A percentile compares a stretch with the other conserved stretches of the same genome.
Conservation (phyloP, 257 asterid species). For the Handroanthus guayacan region DNA sequence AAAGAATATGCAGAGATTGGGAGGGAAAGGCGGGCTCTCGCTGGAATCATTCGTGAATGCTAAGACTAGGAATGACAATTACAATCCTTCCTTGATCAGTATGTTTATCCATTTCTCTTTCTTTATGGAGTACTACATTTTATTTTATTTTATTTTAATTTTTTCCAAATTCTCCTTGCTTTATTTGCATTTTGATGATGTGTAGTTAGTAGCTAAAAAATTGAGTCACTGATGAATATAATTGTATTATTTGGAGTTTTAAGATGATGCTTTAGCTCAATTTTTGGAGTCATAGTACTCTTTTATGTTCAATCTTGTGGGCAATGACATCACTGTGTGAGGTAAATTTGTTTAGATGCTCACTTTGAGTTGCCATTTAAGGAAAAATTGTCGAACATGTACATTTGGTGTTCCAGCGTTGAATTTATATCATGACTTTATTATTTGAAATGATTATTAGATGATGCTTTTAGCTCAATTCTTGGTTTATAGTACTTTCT, state of each 20-base stretch:
- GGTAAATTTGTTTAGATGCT: background rate
- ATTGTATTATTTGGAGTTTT: background rate
- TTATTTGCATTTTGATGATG: background rate
- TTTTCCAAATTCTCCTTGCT: background rate
- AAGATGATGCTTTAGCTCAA: background rate
- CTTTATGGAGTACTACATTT: background rate
- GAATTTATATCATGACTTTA: background rate
- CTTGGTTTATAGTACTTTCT: too few species aligned
- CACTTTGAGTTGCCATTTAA: background rate
- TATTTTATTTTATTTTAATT: too few species aligned
- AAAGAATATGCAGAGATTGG: constrained; percentile 82
- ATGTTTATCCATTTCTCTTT: constrained; percentile 17
- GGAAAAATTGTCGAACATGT: background rate
- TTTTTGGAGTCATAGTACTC: background rate
- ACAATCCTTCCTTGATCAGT: constrained; percentile 89
- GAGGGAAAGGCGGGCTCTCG: constrained; percentile 82
- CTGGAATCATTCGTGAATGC: constrained; percentile 86
- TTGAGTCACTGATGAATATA: background rate
- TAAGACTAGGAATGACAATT: constrained; percentile 56
- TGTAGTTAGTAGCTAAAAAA: background rate
- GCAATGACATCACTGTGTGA: background rate
- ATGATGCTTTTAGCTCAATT: too few species aligned
- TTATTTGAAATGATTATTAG: background rate
- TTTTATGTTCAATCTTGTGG: constrained; percentile 7
- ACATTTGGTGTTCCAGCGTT: background rate